Evolutionary conservation across 2,329 filamentous ascomycete genomes (phyloP), one percentile per base, ranked within the genome.

Genomic region (Purpureocillium lavendulum): DNA sequence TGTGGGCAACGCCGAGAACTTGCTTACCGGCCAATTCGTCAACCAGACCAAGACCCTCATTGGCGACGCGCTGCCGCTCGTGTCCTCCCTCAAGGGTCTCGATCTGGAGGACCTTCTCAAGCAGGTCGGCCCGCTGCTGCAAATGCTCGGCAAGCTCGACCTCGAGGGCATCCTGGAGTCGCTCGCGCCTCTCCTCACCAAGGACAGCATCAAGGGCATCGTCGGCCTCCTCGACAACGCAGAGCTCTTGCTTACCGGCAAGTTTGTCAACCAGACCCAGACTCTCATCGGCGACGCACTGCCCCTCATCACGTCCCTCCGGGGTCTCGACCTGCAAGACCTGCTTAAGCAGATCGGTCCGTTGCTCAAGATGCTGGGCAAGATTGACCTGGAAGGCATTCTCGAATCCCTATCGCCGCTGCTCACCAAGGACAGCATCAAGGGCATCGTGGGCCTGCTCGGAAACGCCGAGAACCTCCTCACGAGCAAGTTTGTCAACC

Each of bases 191-290:
- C 40, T 62, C 2, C 52, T 62, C 2, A 60, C 56, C 0, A 50
- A 49, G 28, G 50, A 60, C 2, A 54, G 53, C 0, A 47, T 61
- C 26, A 49, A 57, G 2, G 53, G 57, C 5, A 45, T 61, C n/a
- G 46, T 64, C 7, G 56, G 55, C 8, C 42, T 65, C 1, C 50
- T 64, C 4, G 50, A 56, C 7, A 54, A 64, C 29, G 54, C 60
- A 0, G 48, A 57, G 36, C 31, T 45, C 4, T 50, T 60, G 1
- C 42, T 60, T 1, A 55, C 52, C 1, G 43, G 42, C n/a, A 46
- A 51, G n/a, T 53, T 53, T 14, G 55, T 59, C 0, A 44, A 46
- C 0, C 46, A 55, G 14, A 51, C 50, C 3, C 50, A 55, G 39
- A 42, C 40, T 4, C 47, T 59, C 4, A 52, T 58, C 28, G 47